Evolutionary conservation across 73 alveolate genomes (phyloP).

Genomic region (Paramecium sonneborni): DNA sequence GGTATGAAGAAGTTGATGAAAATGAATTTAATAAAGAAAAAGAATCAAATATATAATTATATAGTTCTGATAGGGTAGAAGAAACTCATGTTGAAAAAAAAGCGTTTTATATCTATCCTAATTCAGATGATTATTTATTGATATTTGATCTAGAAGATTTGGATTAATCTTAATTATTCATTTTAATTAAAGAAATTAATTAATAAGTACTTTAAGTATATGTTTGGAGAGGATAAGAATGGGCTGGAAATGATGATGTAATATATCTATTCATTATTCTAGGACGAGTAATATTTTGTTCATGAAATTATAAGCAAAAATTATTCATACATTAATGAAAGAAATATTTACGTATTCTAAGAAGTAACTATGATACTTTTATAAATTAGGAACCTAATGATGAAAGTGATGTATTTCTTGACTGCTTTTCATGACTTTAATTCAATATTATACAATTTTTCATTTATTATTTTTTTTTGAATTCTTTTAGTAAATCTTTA

Average conservation of each 20-base stretch:
- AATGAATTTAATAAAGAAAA: constrained; percentile 38
- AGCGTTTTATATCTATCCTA: not conserved
- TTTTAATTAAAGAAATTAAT: constrained; percentile 11
- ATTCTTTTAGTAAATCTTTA: no score
- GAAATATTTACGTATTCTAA: not conserved
- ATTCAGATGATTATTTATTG: not conserved
- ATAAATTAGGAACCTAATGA: constrained; percentile 30
- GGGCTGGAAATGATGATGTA: constrained; percentile 52
- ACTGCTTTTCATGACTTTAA: constrained; percentile 37
- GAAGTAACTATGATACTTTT: not conserved
- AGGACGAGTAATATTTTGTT: constrained; percentile 11
- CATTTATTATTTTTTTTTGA: not conserved
- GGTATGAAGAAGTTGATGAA: constrained; percentile 72
- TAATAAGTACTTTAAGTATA: not conserved
- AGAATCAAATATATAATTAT: not conserved
- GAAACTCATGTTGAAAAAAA: not conserved
- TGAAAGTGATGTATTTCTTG: constrained; percentile 28
- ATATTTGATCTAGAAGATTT: constrained; percentile 40
- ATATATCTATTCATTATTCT: not conserved
- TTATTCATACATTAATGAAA: not conserved
- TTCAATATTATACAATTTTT: not conserved
- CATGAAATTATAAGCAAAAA: constrained; percentile 7
- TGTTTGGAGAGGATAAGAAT: constrained; percentile 37
- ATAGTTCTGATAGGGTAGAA: not conserved
- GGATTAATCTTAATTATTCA: not conserved